Base-by-base conservation (phyloP, 495 filamentous ascomycete species). In the Penicillium canescens region DNA sequence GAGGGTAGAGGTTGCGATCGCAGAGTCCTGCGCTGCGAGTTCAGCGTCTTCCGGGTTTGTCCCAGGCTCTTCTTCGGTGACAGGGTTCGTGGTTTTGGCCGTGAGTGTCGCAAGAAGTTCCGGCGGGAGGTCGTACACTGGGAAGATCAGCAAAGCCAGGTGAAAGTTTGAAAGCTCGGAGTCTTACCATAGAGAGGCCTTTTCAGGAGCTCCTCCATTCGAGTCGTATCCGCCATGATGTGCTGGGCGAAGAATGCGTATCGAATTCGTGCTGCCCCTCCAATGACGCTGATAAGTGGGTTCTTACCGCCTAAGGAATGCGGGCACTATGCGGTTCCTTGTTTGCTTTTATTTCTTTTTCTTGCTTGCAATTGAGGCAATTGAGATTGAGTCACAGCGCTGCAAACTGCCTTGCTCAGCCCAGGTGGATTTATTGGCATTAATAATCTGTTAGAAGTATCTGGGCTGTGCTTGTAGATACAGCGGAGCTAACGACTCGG, bases 71-170 rank as follows among this genome's bases (percentile, higher is more conserved):
- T 64, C 57, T 45, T 69, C 61, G 21, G 58, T 44, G 48, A 64
- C 61, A 41, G 63, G 57, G 43, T 68, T 59, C 36, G 64, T 65
- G 45, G 52, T 74, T 70, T 87, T 90, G 46, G 79, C 72, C 18
- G 77, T 69, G 50, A 98, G 72, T 7, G 87, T 89, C 38, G 73
- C 66, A 43, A 97, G 81, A 55, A 97, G 78, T 65, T 91, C 86
- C 50, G 76, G 68, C 9, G 93, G 92, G 20, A 98, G 82, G 66
- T 96, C 88, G 69, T 93, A 98, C 40, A 96, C 89, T 92, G 18
- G 14, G 20, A 35, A 34, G 20, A 55, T 77, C 47, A 77, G 66
- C 26, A 11, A 45, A 12, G 33, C 10, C 16, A 4, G 0, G 10
- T 24, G 7, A 37, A 42, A 40, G 9, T 37, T 56, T 52, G 45